Percentiles rank a stretch among this genome's conserved stretches.
Evolutionary conservation across 2,329 filamentous ascomycete species (phyloP).

Genomic region (Stachybotrys echinatus): DNA sequence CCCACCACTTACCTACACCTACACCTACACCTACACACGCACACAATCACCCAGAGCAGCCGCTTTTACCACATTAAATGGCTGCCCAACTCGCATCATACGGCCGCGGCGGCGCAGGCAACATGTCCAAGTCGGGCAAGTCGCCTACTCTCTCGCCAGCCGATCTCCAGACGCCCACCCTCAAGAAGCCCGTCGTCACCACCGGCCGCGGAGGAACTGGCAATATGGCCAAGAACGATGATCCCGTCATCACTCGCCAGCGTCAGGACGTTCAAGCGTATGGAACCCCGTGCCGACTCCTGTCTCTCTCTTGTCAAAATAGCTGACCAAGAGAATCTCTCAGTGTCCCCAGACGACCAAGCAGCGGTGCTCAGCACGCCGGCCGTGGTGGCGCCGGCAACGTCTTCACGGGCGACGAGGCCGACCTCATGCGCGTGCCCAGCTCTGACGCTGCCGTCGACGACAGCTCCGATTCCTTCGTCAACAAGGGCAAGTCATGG

Average conservation of each 20-base stretch:
- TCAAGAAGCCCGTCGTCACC: conserved; percentile 80
- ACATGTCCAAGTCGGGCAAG: conserved; percentile 54
- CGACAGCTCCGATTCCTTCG: conserved; percentile 17
- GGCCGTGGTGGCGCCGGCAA: conserved; percentile 76
- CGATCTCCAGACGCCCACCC: conserved; percentile 74
- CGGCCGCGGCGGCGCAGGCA: conserved; percentile 75
- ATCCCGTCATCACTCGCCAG: conserved; percentile 67
- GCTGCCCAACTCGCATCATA: conserved; percentile 49
- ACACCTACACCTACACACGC: no score
- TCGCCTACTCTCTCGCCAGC: conserved; percentile 48
- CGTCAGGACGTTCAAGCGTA: conserved; percentile 79
- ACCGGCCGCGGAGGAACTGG: conserved; percentile 85
- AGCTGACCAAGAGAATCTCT: background rate
- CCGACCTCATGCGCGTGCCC: conserved; percentile 20
- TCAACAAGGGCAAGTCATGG: conserved; percentile 42
- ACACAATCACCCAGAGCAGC: no score
- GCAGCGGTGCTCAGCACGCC: conserved; percentile 56
- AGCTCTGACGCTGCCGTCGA: conserved; percentile 28
- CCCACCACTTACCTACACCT: no score
- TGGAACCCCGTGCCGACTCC: conserved; percentile 29
- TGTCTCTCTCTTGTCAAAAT: conserved; percentile 12
- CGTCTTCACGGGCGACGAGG: conserved; percentile 46
- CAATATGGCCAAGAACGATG: conserved; percentile 75
- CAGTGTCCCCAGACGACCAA: conserved; percentile 50
- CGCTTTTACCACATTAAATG: conserved; percentile 21